Base-by-base conservation (phyloP, 208 protist species). In the Phytomonas serpens region DNA sequence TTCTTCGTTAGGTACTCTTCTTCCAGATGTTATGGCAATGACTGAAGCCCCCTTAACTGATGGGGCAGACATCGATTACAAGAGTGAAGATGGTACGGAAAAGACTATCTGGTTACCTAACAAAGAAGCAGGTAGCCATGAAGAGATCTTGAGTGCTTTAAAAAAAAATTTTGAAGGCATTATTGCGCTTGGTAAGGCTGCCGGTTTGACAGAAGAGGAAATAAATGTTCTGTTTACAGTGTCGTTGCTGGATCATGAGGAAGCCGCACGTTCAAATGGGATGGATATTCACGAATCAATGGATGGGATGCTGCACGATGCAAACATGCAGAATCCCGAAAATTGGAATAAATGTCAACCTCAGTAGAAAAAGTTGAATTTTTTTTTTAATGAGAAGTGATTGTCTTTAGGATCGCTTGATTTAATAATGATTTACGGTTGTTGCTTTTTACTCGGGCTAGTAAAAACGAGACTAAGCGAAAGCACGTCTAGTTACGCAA, bases 151-250 rank as follows among this genome's bases (percentile, higher is more conserved):
- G 33, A 72, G 62, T 23, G 81, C 77, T 1, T 37, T 86, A 5
- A 64, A 71, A 27, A 78, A 78, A 71, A 83, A 83, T 52, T 82
- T 86, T 72, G 78, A 79, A 31, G 81, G 81, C 34, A 81, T 86
- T 64, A 69, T 82, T 65, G 78, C 81, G 4, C 9, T 86, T 19
- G 81, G 73, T 47, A 82, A 86, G 70, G 77, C 72, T 10, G 78
- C 75, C 3, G 81, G 81, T 37, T 47, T 86, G 32, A 83, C 68
- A 10, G 68, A 75, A 37, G 67, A 77, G 63, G 77, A 86, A 37
- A 34, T 83, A 29, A 80, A 67, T 38, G 42, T 76, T 16, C 33
- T 83, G 27, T 86, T 86, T 64, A 66, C 67, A 10, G 47, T 75
- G 5, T 67, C 74, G 3, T 67, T 82, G 67, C 23, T 71, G 37